Base-by-base conservation (phyloP, 2,329 filamentous ascomycete genomes). In the Aspergillus ochraceoroseus region DNA sequence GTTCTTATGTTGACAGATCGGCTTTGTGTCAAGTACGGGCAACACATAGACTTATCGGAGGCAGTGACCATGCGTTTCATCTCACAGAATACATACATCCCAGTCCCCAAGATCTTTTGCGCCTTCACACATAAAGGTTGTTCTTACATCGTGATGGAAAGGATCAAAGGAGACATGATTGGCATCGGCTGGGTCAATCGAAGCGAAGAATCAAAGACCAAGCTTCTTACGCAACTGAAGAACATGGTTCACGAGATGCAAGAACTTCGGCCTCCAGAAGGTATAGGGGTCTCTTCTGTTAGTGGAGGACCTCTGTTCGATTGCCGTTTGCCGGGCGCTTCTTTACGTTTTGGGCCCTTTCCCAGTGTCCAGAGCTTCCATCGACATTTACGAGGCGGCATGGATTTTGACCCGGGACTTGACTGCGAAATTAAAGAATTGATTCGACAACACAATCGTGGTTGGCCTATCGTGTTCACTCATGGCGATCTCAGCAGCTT, bases 401-500 rank as follows among this genome's bases (percentile, higher is more conserved):
- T 64, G 29, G 50, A 60, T 26, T 52, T 53, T 38, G 51, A 64
- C 52, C 26, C 51, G 25, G 39, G 40, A 3, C 44, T 58, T 29
- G 20, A 22, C 20, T 9, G 5, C 9, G 5, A 22, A 22, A 22
- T 22, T 22, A 5, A 22, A 9, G 49, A 64, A 5, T 48, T 70
- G 8, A 63, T 66, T 12, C 54, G 41, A 25, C 46, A 55, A 38
- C 62, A 68, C 32, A 46, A 48, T 31, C 48, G 50, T 5, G 19
- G 44, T 22, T 65, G 57, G 58, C 52, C 52, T 17, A 47, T 62
- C 5, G 62, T 70, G 1, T 70, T 78, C 43, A 72, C 72, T 1
- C 73, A 78, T 57, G 67, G 67, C 2, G 74, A 79, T 52, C 58
- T 79, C 58, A 28, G 71, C 63, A 59, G 55, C 7, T 52, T 59